Evolutionary conservation across 164 flowering plant species (phyloP), one percentile per base, ranked within the genome.

Genomic region (Vitis amurensis): DNA sequence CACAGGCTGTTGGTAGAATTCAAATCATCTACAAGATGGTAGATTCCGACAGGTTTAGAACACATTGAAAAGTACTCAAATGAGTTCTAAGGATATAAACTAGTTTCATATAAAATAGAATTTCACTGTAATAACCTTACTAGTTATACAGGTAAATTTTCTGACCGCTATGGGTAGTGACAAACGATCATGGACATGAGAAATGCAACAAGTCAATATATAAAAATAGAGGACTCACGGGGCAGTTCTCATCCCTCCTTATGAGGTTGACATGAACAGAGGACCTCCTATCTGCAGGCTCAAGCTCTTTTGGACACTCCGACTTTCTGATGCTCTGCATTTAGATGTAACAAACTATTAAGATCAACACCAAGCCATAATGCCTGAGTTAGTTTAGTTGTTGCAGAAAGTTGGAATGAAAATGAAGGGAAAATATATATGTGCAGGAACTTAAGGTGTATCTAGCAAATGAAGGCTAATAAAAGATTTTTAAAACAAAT

Each of bases 291-390:
- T 85, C 88, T 31, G 84, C 89, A 31, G 98, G 93, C 74, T 84
- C 92, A 63, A 94, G 93, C 78, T 94, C 98, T 71, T 81, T 80
- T 52, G 98, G 98, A 62, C 93, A 89, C 73, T 94, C 94, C 11
- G 92, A 89, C 65, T 80, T 91, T 69, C 68, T 79, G 73, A 94
- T 88, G 78, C 98, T 94, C 98, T 94, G 88, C 85, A 85, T 52
- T 64, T 23, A 65, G 51, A 55, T 47, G 57, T 17, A 55, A 37
- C 7, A 50, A 55, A 66, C 1, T 0, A 15, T 12, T 3, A 37
- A 37, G 44, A 37, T 3, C 44, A 37, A 37, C 44, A 37, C 44
- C 7, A 37, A 37, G 44, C 44, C 44, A 37, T 37, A 37, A 37
- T 37, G 44, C 44, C 7, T 6, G 44, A 31, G 44, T 31, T 37